A percentile compares a stretch with the other conserved stretches of the same genome.
Evolutionary conservation across 2,329 filamentous ascomycete species (phyloP).

Genomic region (Cercospora sojina): DNA sequence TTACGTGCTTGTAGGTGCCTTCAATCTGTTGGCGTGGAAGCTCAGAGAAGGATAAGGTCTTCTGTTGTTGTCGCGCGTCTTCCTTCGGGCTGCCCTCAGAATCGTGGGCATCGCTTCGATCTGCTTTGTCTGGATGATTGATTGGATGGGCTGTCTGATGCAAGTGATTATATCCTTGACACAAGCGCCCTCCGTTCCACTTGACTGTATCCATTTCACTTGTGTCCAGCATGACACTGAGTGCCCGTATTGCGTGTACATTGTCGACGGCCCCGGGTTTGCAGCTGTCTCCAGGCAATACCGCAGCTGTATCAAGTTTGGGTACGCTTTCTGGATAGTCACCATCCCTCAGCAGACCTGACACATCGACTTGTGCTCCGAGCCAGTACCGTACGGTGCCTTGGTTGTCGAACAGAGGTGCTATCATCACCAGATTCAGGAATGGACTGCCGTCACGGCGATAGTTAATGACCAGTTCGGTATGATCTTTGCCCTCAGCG

Average conservation of each 20-base stretch:
- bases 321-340: constrained; percentile 63
- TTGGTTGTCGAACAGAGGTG: constrained; percentile 66
- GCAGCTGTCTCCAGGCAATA: constrained; percentile 31
- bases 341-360: constrained; percentile 64
- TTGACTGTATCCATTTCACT: constrained; percentile 64
- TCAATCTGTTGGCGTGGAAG: constrained; percentile 39
- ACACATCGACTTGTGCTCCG: constrained; percentile 70
- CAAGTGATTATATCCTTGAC: constrained; percentile 47
- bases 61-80: background rate
- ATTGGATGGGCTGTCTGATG: constrained; percentile 45
- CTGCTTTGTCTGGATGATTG: background rate
- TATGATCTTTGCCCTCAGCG: constrained; percentile 63
- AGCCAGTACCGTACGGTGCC: constrained; percentile 68
- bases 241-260: constrained; percentile 53
- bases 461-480: constrained; percentile 71
- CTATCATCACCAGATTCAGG: constrained; percentile 75
- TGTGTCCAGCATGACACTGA: constrained; percentile 68
- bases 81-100: constrained; percentile 13
- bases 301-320: constrained; percentile 31
- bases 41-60: background rate
- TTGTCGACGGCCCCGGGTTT: constrained; percentile 20
- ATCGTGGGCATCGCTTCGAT: background rate
- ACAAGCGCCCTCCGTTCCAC: constrained; percentile 62
- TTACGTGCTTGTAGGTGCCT: constrained; percentile 59
- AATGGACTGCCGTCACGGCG: constrained; percentile 73